Base-by-base conservation (phyloP, 768 basidiomycete genomes). In the Clavulina sp. region DNA sequence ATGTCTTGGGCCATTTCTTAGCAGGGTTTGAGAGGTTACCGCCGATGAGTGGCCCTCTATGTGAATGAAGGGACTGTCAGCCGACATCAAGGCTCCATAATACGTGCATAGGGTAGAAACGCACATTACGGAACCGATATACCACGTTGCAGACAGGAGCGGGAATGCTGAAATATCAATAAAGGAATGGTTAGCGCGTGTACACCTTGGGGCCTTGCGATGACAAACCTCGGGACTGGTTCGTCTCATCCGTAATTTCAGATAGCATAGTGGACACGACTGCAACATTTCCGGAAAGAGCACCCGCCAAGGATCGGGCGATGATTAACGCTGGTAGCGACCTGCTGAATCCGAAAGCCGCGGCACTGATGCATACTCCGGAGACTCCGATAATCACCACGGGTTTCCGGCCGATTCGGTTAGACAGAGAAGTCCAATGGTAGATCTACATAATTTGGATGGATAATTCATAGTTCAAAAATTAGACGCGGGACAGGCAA, bases 231-330 rank as follows among this genome's bases (percentile, higher is more conserved):
- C 48, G 43, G 9, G 23, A 41, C 44, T 51, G 44, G 23, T 56
- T 56, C 16, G 48, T 54, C n/a, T 51, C 49, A 34, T 56, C 56
- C 26, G 53, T 54, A 13, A 56, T 43, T 28, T 56, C 56, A 16
- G 41, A 40, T 13, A 56, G 46, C 52, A 56, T 56, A 18, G 56
- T 46, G 21, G 53, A 36, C n/a, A 56, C 29, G 1, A 56, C 49
- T 33, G 41, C 53, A 19, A 44, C 38, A 38, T 56, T 56, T 5
- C 56, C 56, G 29, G 47, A 50, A 21, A 56, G 36, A 16, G 24
- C 30, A 4, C 56, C 56, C 6, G 49, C 53, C 5, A 56, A 21
- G 23, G 41, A 31, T 26, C 56, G 36, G 4, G 49, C 36, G 49
- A 46, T 49, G 33, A n/a, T n/a, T n/a, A n/a, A n/a, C n/a, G n/a